Conservation (phyloP, 2,329 filamentous ascomycete genomes). For the Diaporthe nobilis region DNA sequence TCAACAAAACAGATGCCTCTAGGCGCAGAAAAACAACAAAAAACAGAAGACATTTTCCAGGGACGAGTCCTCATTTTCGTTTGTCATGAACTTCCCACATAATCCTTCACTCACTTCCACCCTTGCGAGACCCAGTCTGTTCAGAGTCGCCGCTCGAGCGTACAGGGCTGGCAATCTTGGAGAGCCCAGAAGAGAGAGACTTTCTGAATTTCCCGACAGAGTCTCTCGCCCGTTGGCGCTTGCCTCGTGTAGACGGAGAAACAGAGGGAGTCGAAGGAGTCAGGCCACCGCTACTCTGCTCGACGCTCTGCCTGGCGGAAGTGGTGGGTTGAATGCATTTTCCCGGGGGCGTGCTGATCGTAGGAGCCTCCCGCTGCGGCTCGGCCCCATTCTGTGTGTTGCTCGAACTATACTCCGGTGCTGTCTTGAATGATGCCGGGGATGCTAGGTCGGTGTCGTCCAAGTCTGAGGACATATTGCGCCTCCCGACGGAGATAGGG, state of each 20-base stretch:
- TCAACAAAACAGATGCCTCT: neutral
- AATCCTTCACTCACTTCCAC: neutral
- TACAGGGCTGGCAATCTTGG: conserved; percentile 29
- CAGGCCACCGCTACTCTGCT: neutral
- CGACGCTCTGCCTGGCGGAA: conserved; percentile 6
- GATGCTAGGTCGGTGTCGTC: conserved; percentile 28
- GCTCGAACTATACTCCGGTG: conserved; percentile 17
- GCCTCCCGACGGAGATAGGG: neutral
- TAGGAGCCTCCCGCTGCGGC: neutral
- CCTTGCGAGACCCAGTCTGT: neutral
- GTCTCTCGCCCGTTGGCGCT: conserved; percentile 33
- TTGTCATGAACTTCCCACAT: neutral
- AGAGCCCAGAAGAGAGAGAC: conserved; percentile 31
- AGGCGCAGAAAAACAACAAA: neutral
- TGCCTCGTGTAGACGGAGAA: conserved; percentile 26
- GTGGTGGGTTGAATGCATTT: neutral
- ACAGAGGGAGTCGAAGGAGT: conserved; percentile 22
- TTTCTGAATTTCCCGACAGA: conserved; percentile 31
- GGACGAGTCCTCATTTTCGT: neutral
- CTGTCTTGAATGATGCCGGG: conserved; percentile 38
- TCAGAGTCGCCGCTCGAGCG: conserved; percentile 20
- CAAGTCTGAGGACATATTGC: neutral
- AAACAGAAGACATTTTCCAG: neutral
- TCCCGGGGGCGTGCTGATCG: neutral
- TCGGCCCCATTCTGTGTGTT: conserved; percentile 6